phyloP scores from a whole-genome alignment of 1,284 basidiomycete species.

The Cystobasidium slooffiae region DNA sequence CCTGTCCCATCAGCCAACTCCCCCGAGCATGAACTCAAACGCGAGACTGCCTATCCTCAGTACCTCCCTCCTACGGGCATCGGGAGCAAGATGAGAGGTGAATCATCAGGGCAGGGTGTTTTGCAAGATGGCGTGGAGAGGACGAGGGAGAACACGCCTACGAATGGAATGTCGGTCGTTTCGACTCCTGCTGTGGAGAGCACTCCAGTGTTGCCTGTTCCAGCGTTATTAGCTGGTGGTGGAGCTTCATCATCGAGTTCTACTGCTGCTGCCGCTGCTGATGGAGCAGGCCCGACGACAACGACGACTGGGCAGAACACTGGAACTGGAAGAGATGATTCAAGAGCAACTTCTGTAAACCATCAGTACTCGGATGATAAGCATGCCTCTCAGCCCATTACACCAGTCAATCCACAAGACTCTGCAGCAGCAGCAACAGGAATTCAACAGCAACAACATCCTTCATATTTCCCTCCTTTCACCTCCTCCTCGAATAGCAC shows the following conservation, averaged over 20 bases:
- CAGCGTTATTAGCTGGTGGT: no score
- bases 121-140: constrained; percentile 20
- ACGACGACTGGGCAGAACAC: neutral
- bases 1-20: neutral
- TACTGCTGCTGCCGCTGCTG: neutral
- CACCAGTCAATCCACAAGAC: no score
- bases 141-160: constrained; percentile 15
- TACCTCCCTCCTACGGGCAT: constrained; percentile 22
- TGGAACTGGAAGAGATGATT: neutral
- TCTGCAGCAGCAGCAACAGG: neutral
- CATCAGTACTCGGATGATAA: neutral
- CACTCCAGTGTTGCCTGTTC: no score
- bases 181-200: neutral
- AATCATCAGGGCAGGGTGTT: neutral
- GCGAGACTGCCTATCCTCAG: constrained; percentile 27
- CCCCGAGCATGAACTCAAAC: constrained; percentile 8
- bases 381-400: neutral
- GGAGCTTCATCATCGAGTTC: neutral
- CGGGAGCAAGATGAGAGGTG: constrained; percentile 20
- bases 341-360: neutral
- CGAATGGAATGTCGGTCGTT: neutral
- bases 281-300: neutral
- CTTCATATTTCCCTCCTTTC: constrained; percentile 11
- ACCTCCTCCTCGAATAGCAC: constrained; percentile 7
- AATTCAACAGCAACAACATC: neutral